Evolutionary conservation across 306 rosid species (phyloP), one percentile per base, ranked within the genome.

Genomic region (Acacia crassicarpa): DNA sequence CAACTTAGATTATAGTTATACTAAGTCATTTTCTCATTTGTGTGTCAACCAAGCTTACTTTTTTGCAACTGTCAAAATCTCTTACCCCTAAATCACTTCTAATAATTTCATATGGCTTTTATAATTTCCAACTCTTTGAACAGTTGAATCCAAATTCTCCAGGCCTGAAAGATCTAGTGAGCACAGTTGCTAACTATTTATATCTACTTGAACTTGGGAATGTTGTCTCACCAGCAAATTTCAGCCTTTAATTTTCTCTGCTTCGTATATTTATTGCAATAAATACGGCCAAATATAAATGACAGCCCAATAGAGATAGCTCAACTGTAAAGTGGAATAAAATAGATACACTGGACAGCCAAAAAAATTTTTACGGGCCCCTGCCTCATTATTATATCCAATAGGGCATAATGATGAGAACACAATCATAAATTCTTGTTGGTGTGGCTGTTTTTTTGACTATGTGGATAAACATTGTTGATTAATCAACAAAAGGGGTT

Each of bases 341-440:
- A 71, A 44, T 44, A 43, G 66, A 81, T 81, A 84, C 68, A 78
- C 73, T 72, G 30, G 68, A 76, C 68, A 72, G 81, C 74, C 74
- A 72, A 74, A 79, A 59, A 68, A 67, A 71, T 65, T 76, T 84
- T 81, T 35, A 76, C 78, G 88, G 89, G 80, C 90, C 92, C 86
- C 86, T 83, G 59, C 81, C 65, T 78, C 83, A 89, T 83, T 46
- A 85, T 89, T 78, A 56, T 70, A 53, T 79, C 73, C 80, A 74
- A 78, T 77, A 75, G 11, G 61, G 35, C 81, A 79, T 87, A 78
- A 85, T 86, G 27, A 40, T 74, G 79, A 72, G 22, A 63, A 76
- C 27, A 22, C 75, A 61, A 25, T 68, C 76, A 61, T 81, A 56
- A 71, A 69, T 79, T 82, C 72, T 73, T 53, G 63, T 75, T 46